phyloP scores from a whole-genome alignment of 2,329 filamentous ascomycete species.

The Sclerotinia subarctica region DNA sequence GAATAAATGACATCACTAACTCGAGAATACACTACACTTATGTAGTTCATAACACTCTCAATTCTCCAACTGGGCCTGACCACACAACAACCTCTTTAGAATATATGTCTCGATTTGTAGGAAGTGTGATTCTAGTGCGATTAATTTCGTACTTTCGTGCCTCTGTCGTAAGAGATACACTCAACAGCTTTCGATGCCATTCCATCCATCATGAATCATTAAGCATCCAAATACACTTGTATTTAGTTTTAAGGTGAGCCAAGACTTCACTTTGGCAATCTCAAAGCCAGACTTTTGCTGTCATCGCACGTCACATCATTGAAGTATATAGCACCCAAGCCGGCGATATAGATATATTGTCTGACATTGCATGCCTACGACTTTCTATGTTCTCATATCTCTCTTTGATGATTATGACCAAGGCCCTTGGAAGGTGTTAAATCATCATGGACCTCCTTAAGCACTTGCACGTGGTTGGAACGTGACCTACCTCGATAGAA shows the following conservation, averaged over 20 bases:
- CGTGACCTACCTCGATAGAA: not conserved
- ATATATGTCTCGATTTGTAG: too few species aligned
- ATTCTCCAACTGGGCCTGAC: too few species aligned
- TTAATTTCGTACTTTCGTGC: too few species aligned
- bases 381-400: not conserved
- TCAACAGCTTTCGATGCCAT: not conserved
- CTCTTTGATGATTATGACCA: too few species aligned
- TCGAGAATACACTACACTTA: too few species aligned
- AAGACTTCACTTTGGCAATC: not conserved
- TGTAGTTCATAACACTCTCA: too few species aligned
- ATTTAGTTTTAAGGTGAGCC: not conserved
- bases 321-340: not conserved
- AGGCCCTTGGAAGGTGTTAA: not conserved
- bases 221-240: not conserved
- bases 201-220: not conserved
- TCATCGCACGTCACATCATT: not conserved
- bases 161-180: not conserved
- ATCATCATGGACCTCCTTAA: not conserved
- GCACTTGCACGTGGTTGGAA: not conserved
- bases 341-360: not conserved
- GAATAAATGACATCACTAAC: too few species aligned
- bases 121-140: too few species aligned
- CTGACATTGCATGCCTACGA: not conserved
- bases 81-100: too few species aligned
- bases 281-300: not conserved